Percentiles rank a stretch among this genome's conserved stretches.
These are phyloP conservation scores for Phialophora verrucosa DNA, from an alignment of 2,329 filamentous ascomycete genomes.

Conservation along the genomic window DNA sequence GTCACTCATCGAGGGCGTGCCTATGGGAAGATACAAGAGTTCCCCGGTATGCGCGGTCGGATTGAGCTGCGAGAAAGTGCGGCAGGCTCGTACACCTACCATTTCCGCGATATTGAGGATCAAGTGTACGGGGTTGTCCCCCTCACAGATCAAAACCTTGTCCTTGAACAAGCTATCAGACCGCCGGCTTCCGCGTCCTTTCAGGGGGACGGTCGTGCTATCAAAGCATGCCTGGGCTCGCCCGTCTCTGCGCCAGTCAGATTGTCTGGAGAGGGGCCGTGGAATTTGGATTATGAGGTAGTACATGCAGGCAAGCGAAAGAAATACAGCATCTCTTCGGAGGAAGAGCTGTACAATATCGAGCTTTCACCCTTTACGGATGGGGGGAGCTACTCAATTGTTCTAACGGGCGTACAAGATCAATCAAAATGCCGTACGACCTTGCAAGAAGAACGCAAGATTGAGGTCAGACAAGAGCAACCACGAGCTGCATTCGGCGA, in stretches of 20 bases:
- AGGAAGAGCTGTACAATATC: constrained; percentile 69
- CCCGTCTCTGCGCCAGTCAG: constrained; percentile 74
- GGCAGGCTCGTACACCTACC: constrained; percentile 85
- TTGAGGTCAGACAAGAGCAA: constrained; percentile 84
- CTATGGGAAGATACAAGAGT: constrained; percentile 60
- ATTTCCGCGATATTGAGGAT: constrained; percentile 81
- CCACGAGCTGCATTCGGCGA: constrained; percentile 85
- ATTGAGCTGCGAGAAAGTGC: constrained; percentile 80
- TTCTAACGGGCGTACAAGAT: constrained; percentile 85
- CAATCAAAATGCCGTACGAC: constrained; percentile 83
- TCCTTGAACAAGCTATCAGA: constrained; percentile 87
- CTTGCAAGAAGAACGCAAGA: constrained; percentile 81
- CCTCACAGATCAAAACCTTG: constrained; percentile 65
- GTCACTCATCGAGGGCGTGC: constrained; percentile 64
- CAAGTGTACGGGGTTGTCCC: constrained; percentile 74
- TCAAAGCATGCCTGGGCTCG: constrained; percentile 82
- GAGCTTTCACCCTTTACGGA: constrained; percentile 74
- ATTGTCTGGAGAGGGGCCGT: constrained; percentile 83
- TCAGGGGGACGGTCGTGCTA: constrained; percentile 60
- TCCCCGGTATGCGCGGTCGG: constrained; percentile 79
- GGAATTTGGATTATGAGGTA: constrained; percentile 88
- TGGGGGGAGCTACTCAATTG: constrained; percentile 88
- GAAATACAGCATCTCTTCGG: constrained; percentile 70
- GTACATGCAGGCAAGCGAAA: constrained; percentile 86
- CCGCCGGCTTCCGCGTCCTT: constrained; percentile 81